Conservation (phyloP, 2,329 filamentous ascomycete genomes). For the Akanthomyces dipterigenus region DNA sequence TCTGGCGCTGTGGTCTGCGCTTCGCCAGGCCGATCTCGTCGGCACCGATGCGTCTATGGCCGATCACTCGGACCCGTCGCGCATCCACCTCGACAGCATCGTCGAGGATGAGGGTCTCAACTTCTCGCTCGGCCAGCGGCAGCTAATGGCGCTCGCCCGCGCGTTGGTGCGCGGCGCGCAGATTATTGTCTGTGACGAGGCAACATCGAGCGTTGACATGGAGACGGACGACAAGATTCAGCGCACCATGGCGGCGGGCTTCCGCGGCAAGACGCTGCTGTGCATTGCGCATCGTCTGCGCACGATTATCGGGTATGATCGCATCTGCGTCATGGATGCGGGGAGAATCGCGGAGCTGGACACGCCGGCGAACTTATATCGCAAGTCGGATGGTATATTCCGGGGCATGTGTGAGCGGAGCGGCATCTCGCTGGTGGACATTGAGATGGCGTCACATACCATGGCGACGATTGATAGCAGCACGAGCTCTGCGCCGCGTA, state of each 20-base stretch:
- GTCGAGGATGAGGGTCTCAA: slow-evolving; percentile 96
- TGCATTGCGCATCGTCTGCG: slow-evolving; percentile 90
- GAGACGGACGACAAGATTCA: slow-evolving; percentile 97
- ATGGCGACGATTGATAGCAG: slow-evolving; percentile 10
- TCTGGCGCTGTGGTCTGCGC: slow-evolving; percentile 68
- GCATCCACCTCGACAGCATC: slow-evolving; percentile 73
- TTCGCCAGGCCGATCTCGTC: slow-evolving; percentile 71
- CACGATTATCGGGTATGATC: slow-evolving; percentile 90
- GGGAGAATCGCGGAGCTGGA: slow-evolving; percentile 84
- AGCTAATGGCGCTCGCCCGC: slow-evolving; percentile 88
- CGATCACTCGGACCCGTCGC: slow-evolving; percentile 60
- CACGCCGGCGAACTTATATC: slow-evolving; percentile 66
- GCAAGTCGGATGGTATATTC: slow-evolving; percentile 66
- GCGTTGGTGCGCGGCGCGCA: slow-evolving; percentile 80
- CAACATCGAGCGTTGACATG: slow-evolving; percentile 88
- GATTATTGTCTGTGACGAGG: slow-evolving; percentile 97
- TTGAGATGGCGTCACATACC: slow-evolving; percentile 34
- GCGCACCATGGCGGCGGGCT: slow-evolving; percentile 74
- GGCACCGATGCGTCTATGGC: slow-evolving; percentile 56
- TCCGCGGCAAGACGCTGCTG: slow-evolving; percentile 78
- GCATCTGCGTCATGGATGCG: slow-evolving; percentile 93
- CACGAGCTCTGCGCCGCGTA: background rate
- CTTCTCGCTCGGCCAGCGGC: slow-evolving; percentile 89
- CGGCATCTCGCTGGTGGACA: slow-evolving; percentile 59
- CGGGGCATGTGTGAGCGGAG: slow-evolving; percentile 83